Percentiles rank a stretch among this genome's conserved stretches.
Conservation (phyloP, 768 basidiomycete species). For the Psilocybe subaeruginosa region DNA sequence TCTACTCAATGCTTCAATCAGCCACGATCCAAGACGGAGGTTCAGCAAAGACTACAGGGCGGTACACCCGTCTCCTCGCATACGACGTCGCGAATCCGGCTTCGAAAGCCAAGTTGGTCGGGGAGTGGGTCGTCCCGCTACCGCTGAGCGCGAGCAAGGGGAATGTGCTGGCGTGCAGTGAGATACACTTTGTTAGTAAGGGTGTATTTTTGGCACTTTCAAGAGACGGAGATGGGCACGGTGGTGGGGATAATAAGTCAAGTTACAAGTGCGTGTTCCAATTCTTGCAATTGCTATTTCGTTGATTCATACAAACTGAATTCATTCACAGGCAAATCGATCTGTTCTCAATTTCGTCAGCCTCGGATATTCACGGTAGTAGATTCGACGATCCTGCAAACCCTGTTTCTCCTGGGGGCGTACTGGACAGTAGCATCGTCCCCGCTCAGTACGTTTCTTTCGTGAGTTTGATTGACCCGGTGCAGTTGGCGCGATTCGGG, state of each 20-base stretch:
- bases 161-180: constrained; percentile 55
- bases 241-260: constrained; percentile 49
- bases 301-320: background rate
- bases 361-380: constrained; percentile 65
- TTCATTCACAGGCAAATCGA: constrained; percentile 50
- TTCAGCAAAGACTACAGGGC: constrained; percentile 42
- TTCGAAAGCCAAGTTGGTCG: constrained; percentile 41
- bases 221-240: constrained; percentile 63
- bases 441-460: constrained; percentile 61
- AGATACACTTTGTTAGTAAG: constrained; percentile 56
- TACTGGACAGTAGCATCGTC: constrained; percentile 45
- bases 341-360: constrained; percentile 55
- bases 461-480: constrained; percentile 54
- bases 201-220: constrained; percentile 62
- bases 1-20: constrained; percentile 67
- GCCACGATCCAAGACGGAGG: constrained; percentile 71
- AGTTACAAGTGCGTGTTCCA: constrained; percentile 49
- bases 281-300: background rate
- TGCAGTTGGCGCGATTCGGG: constrained; percentile 62
- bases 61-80: constrained; percentile 59
- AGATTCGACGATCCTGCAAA: constrained; percentile 56
- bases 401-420: constrained; percentile 53
- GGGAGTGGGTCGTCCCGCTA: constrained; percentile 64
- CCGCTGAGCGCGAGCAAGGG: constrained; percentile 46
- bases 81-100: constrained; percentile 48